Base-by-base conservation (phyloP, 805 yeast genomes). In the Saturnispora serradocipensis region DNA sequence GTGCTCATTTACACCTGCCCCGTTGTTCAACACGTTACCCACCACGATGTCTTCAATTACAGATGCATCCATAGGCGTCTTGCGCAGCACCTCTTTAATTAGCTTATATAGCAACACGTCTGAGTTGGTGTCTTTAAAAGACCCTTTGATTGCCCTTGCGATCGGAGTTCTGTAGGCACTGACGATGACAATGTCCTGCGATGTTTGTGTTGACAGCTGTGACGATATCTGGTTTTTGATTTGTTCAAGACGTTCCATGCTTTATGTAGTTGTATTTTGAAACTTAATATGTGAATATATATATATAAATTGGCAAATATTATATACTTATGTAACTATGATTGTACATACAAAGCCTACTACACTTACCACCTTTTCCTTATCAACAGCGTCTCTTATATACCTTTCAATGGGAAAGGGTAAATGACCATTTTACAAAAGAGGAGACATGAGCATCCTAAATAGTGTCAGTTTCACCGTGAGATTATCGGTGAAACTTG, bases 1-100 rank as follows among this genome's bases (percentile, higher is more conserved):
- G 70, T 88, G 96, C 70, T 90, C 97, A 52, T 85, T 84, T 50
- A 93, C 96, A 61, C 97, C 98, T 24, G 97, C 95, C 48, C 96
- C 96, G 46, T 80, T 78, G 72, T 90, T 88, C 64, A 90, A 76
- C 27, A 91, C 97, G 67, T 91, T 91, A 59, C 98, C 98, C 56
- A 88, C 83, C 32, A 84, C 84, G 53, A 91, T 83, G 62, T 91
- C 97, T 60, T 85, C 95, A 55, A 91, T 82, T 58, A 80, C 64
- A 52, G 60, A 56, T 30, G 69, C 67, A 58, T 78, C 81, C 44
- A 78, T 69, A 51, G 80, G 78, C 11, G 80, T 63, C 45, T 73
- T 69, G 56, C 74, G 75, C 53, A 90, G 65, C 56, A 86, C 76
- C 40, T 79, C 85, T 53, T 72, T 68, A 53, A 89, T 71, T 54